phyloP scores from a whole-genome alignment of 2,329 filamentous ascomycete genomes.

The Microdochium nivale region DNA sequence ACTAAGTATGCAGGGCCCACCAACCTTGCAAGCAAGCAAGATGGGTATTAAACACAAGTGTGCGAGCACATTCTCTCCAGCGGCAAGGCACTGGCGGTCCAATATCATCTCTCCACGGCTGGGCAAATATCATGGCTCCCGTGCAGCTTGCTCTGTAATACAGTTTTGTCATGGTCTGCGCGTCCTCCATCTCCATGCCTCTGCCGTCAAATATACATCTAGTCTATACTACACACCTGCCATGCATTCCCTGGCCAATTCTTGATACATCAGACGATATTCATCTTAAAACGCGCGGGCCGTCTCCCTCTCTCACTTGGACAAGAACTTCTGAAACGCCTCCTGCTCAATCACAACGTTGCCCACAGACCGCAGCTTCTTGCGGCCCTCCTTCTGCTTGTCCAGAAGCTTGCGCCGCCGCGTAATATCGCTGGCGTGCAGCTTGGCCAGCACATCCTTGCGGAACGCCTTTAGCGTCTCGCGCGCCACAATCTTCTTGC shows the following conservation, averaged over 20 bases:
- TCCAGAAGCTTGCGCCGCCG: conserved; percentile 81
- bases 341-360: conserved; percentile 96
- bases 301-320: conserved; percentile 46
- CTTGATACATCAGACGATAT: neutral
- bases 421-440: conserved; percentile 84
- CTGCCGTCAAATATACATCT: no score
- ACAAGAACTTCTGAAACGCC: conserved; percentile 88
- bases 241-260: no score
- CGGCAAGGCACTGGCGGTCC: no score
- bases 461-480: conserved; percentile 95
- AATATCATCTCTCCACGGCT: no score
- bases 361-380: conserved; percentile 74
- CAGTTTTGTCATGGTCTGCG: no score
- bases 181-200: no score
- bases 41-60: no score
- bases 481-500: conserved; percentile 73
- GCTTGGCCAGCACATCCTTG: conserved; percentile 87
- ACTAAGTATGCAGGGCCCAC: no score
- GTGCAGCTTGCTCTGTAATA: no score
- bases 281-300: neutral
- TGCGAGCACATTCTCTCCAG: no score
- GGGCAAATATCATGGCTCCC: neutral
- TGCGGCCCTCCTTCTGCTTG: conserved; percentile 93
- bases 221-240: no score
- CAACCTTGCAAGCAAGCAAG: no score